Base-by-base conservation (phyloP, 1,284 basidiomycete species). In the Pterulicium gracile region DNA sequence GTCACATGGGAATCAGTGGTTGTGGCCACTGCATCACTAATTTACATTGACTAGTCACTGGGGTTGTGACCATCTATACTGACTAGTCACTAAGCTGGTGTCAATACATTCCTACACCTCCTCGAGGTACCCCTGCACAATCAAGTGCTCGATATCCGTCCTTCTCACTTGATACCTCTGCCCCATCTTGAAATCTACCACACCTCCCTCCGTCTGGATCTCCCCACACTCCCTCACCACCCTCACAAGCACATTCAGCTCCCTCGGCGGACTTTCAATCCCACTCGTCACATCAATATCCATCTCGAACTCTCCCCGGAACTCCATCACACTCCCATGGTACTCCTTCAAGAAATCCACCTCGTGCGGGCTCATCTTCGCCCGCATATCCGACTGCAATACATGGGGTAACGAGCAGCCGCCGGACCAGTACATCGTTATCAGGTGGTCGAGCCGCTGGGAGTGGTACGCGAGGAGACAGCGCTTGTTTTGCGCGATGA, bases 381-480 rank as follows among this genome's bases (percentile, higher is more conserved):
- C 74, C 42, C 92, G 76, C 24, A 88, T 73, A 51, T 91, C 88
- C 49, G 72, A 60, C 57, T 81, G 77, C 35, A 97, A 75, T n/a
- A 95, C 72, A 51, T 90, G 84, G 0, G 88, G 84, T 1, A 96
- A 66, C 1, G 88, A 84, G n/a, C 89, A 93, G n/a, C 91, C 92
- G 12, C 80, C 77, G n/a, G 79, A 69, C 93, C 94, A 97, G 64
- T 90, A 95, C 65, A 88, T 73, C 56, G 87, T 81, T 53, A 82
- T 77, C 47, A 98, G 77, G 48, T 81, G 80, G 56, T 90, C 84
- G 36, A 91, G 65, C 23, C 95, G 78, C 60, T 89, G 85, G 22
- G 77, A 68, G 60, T 97, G 89, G 65, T 98, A 98, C 1, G 91
- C 91, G 27, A 97, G 77, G 4, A 98, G 72, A 59, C 90, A 92